phyloP scores from a whole-genome alignment of 257 asterid genomes.

The Catharanthus roseus region DNA sequence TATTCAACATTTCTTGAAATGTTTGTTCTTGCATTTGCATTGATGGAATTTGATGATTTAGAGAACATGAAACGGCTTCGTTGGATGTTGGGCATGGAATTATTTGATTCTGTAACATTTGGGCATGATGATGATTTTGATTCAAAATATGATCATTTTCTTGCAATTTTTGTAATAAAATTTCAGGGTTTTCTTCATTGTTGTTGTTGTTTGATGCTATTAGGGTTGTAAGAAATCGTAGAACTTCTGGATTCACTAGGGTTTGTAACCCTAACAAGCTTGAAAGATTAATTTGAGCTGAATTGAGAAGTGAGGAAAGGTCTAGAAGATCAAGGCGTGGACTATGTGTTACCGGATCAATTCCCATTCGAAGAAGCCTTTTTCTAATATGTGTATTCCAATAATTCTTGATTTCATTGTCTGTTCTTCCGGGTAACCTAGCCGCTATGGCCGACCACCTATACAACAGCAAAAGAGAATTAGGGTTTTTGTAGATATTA shows the following conservation, averaged over 20 bases:
- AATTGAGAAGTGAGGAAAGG: constrained; percentile 51
- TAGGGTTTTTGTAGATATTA: not conserved
- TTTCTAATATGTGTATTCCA: constrained; percentile 84
- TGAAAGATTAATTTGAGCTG: constrained; percentile 49
- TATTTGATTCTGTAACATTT: constrained; percentile 34
- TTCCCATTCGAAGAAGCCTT: constrained; percentile 64
- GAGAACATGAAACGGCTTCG: constrained; percentile 5
- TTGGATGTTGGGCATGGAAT: constrained; percentile 17
- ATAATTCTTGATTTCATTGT: constrained; percentile 79
- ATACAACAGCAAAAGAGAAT: not conserved
- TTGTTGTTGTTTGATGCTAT: constrained; percentile 29
- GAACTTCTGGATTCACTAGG: constrained; percentile 56
- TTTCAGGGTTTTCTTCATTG: constrained; percentile 33
- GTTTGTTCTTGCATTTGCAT: constrained; percentile 34
- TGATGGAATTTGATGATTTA: constrained; percentile 24
- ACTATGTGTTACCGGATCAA: constrained; percentile 83
- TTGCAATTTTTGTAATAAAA: constrained; percentile 36
- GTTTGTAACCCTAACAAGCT: constrained; percentile 63
- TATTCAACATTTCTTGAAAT: constrained; percentile 28
- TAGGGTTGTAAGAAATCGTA: constrained; percentile 43
- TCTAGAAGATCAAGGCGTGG: constrained; percentile 66
- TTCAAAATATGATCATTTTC: constrained; percentile 41
- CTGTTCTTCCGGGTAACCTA: constrained; percentile 75
- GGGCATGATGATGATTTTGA: constrained; percentile 31
- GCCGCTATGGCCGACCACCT: constrained; percentile 94